Evolutionary conservation across 202 grass and related monocot species (phyloP).

Genomic region (Hordeum pubiflorum): DNA sequence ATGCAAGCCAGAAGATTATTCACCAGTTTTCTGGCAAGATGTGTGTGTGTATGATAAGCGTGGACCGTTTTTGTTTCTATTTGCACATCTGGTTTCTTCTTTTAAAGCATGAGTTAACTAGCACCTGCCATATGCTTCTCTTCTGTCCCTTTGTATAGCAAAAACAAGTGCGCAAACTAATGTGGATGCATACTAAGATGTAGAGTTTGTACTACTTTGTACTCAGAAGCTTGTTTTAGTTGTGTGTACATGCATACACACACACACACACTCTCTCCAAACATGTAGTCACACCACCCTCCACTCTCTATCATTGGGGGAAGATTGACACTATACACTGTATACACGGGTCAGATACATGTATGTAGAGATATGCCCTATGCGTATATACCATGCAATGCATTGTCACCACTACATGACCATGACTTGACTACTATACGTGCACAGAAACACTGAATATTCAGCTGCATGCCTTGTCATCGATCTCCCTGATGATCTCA

Average conservation of each 20-base stretch:
- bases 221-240: neutral
- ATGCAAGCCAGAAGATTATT: neutral
- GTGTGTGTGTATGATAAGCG: neutral
- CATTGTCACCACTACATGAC: neutral
- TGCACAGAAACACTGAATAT: neutral
- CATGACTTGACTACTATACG: slow-evolving; percentile 9
- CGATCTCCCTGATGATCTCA: neutral
- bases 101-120: neutral
- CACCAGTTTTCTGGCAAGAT: neutral
- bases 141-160: neutral
- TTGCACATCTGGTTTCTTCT: neutral
- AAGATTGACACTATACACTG: slow-evolving; percentile 18
- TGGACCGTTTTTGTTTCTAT: neutral
- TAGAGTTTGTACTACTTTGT: neutral
- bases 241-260: neutral
- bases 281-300: neutral
- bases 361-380: neutral
- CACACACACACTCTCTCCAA: neutral
- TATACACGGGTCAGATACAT: neutral
- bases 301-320: slow-evolving; percentile 23
- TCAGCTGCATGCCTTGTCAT: neutral
- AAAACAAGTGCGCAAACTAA: neutral
- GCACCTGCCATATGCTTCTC: neutral
- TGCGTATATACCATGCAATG: slow-evolving; percentile 21
- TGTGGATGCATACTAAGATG: neutral